These are phyloP conservation scores for Verticillium nonalfalfae DNA, from an alignment of 2,329 filamentous ascomycete species.

Conservation along the genomic window DNA sequence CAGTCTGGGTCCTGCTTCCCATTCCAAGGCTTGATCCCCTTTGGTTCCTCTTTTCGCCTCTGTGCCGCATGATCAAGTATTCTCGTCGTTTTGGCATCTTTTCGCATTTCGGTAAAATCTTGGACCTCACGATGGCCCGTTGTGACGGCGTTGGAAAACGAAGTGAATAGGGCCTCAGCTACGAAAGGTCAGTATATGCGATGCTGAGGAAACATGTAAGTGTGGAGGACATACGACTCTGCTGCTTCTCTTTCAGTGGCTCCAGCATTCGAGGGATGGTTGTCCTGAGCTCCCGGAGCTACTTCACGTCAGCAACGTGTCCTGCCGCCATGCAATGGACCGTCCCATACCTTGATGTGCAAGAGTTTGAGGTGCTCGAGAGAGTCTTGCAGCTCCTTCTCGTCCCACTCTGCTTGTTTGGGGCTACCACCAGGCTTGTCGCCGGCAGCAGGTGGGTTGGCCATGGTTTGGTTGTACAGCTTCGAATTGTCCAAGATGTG, in stretches of 20 bases:
- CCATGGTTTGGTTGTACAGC: neutral
- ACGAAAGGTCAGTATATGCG: slow-evolving; percentile 11
- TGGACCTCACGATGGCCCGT: slow-evolving; percentile 44
- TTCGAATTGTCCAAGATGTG: neutral
- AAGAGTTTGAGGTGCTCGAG: slow-evolving; percentile 45
- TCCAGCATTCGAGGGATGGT: slow-evolving; percentile 44
- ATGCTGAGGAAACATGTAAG: neutral
- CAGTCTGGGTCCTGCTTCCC: slow-evolving; percentile 54
- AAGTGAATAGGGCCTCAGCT: slow-evolving; percentile 44
- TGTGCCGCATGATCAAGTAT: slow-evolving; percentile 45
- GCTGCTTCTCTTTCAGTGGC: slow-evolving; percentile 41
- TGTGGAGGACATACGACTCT: slow-evolving; percentile 37
- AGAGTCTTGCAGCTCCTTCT: slow-evolving; percentile 41
- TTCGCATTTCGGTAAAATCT: slow-evolving; percentile 41
- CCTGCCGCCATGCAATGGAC: too few relatives aligned
- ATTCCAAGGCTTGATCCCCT: slow-evolving; percentile 53
- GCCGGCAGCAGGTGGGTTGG: neutral
- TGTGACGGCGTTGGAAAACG: slow-evolving; percentile 40
- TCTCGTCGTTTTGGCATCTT: slow-evolving; percentile 37
- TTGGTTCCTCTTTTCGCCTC: slow-evolving; percentile 47
- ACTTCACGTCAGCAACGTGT: neutral
- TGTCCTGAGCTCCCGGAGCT: slow-evolving; percentile 41
- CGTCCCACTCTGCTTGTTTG: slow-evolving; percentile 32
- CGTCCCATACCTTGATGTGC: slow-evolving; percentile 41
- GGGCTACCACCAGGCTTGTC: neutral